Conservation (phyloP, 495 filamentous ascomycete species). For the Tuber brumale region DNA sequence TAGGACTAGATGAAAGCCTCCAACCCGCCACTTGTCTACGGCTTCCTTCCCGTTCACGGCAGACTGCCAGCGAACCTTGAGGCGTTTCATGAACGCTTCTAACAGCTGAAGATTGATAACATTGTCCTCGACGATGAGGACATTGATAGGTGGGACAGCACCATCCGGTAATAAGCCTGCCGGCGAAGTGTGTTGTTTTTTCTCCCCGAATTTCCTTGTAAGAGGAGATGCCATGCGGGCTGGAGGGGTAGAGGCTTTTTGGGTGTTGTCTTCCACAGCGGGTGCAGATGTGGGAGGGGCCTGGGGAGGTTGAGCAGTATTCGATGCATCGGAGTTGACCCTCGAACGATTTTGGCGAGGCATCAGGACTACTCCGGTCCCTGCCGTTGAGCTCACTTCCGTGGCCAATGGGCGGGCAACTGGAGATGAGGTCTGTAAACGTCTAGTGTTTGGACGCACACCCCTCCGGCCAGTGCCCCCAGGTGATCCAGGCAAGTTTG, state of each 20-base stretch:
- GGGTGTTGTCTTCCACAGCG: slow-evolving; percentile 48
- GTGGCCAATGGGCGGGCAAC: slow-evolving; percentile 47
- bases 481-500: slow-evolving; percentile 70
- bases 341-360: slow-evolving; percentile 37
- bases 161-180: slow-evolving; percentile 61
- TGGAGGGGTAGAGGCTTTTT: slow-evolving; percentile 52
- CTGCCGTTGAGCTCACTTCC: slow-evolving; percentile 13
- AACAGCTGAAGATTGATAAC: slow-evolving; percentile 90
- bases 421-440: slow-evolving; percentile 78
- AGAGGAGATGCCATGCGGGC: slow-evolving; percentile 58
- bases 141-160: slow-evolving; percentile 91
- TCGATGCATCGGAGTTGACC: slow-evolving; percentile 37
- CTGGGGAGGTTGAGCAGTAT: slow-evolving; percentile 41
- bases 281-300: slow-evolving; percentile 56
- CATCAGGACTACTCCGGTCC: slow-evolving; percentile 25
- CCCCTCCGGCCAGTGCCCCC: slow-evolving; percentile 53
- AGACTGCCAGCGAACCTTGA: slow-evolving; percentile 96
- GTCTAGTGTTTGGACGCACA: slow-evolving; percentile 54
- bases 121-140: slow-evolving; percentile 97
- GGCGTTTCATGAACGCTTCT: slow-evolving; percentile 90
- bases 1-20: slow-evolving; percentile 93
- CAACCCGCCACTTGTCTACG: slow-evolving; percentile 82
- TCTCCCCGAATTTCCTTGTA: slow-evolving; percentile 50
- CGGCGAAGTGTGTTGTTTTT: slow-evolving; percentile 50
- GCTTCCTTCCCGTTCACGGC: slow-evolving; percentile 91